These are phyloP conservation scores for Rhodotorula graminis DNA, from an alignment of 768 basidiomycete genomes.

Conservation along the genomic window DNA sequence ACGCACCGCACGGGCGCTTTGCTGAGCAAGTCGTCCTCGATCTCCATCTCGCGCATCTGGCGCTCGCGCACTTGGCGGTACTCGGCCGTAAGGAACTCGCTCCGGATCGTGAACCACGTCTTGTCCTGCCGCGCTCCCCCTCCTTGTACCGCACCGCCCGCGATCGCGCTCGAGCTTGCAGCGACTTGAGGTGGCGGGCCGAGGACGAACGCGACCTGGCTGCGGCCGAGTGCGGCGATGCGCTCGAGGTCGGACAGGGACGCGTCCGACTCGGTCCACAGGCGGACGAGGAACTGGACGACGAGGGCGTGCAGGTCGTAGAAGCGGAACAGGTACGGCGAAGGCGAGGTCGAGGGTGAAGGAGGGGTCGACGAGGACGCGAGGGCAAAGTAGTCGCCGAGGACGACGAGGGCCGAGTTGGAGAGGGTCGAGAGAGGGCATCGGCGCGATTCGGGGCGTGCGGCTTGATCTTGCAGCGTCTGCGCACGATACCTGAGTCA, in stretches of 20 bases:
- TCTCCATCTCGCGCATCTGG: conserved; percentile 83
- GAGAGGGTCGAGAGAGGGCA: conserved; percentile 81
- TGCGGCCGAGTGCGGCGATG: conserved; percentile 68
- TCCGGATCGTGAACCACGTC: conserved; percentile 75
- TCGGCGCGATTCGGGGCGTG: conserved; percentile 64
- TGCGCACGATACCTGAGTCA: conserved; percentile 43
- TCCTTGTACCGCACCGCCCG: too few relatives aligned
- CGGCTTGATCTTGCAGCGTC: conserved; percentile 74
- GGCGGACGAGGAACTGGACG: conserved; percentile 78
- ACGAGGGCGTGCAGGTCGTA: conserved; percentile 73
- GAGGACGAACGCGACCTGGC: conserved; percentile 79
- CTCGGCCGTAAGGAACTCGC: conserved; percentile 21
- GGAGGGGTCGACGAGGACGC: conserved; percentile 56
- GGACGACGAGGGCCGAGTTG: conserved; percentile 74
- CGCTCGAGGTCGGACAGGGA: conserved; percentile 69
- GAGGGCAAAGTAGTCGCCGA: conserved; percentile 79
- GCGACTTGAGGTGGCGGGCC: conserved; percentile 41
- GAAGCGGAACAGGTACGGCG: conserved; percentile 83
- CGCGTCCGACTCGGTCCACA: conserved; percentile 85
- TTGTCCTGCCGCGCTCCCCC: conserved; percentile 57
- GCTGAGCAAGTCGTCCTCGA: conserved; percentile 78
- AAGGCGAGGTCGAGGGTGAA: conserved; percentile 67
- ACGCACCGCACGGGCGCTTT: conserved; percentile 79
- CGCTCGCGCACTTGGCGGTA: conserved; percentile 60
- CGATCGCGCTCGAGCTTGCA: too few relatives aligned